phyloP scores from a whole-genome alignment of 352 stramenopile species.

The Globisporangium camurandrum region DNA sequence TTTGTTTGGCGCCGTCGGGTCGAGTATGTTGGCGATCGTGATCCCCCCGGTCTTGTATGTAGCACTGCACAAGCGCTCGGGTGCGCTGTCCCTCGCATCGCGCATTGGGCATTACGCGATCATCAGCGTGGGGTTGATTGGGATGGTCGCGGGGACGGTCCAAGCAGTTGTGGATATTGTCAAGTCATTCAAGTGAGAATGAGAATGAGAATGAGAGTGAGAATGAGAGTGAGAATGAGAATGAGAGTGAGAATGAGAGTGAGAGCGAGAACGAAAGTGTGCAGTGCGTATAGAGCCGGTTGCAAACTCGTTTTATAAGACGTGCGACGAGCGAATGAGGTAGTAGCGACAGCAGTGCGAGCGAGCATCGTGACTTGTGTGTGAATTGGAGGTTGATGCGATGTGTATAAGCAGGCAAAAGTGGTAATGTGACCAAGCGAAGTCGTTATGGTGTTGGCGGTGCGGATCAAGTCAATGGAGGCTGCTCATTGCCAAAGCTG shows the following conservation, averaged over 20 bases:
- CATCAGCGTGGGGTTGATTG: slow-evolving; percentile 39
- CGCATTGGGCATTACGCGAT: slow-evolving; percentile 38
- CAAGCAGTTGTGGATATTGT: slow-evolving; percentile 49
- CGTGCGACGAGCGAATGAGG: background rate
- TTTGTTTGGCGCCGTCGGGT: slow-evolving; percentile 70
- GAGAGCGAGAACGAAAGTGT: no score
- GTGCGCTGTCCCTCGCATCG: slow-evolving; percentile 37
- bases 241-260: no score
- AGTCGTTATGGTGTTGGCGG: background rate
- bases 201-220: background rate
- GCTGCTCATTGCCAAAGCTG: no score
- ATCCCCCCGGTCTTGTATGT: slow-evolving; percentile 68
- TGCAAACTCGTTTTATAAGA: background rate
- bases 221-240: background rate
- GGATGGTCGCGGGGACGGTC: slow-evolving; percentile 59
- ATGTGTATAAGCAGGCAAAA: background rate
- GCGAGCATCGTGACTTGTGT: background rate
- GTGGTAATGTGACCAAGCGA: background rate
- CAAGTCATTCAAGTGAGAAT: slow-evolving; percentile 15
- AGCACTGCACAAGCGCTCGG: slow-evolving; percentile 19
- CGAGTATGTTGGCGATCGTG: slow-evolving; percentile 75
- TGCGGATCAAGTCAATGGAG: background rate
- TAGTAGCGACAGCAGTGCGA: background rate
- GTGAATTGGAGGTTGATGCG: background rate
- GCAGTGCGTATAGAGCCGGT: background rate